Evolutionary conservation across 2,329 filamentous ascomycete genomes (phyloP), one percentile per base, ranked within the genome.

Genomic region (Cordyceps javanica): DNA sequence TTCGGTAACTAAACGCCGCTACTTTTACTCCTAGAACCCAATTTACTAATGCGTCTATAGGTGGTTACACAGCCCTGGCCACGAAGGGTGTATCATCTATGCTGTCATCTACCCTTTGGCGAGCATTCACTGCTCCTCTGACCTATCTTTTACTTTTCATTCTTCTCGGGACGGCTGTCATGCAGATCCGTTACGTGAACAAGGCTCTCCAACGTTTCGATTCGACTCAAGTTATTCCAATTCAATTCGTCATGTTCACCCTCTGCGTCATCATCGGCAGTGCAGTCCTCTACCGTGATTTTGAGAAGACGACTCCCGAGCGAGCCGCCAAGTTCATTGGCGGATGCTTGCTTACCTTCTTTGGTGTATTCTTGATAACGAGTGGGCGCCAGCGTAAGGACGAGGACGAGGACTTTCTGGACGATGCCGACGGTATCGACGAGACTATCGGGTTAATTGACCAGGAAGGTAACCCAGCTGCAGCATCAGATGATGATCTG

Each of bases 151-250:
- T 99, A n/a, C 71, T 94, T 9, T 76, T 88, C 52, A 81, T 97
- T 50, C 81, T 99, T 26, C 79, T 94, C 19, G 82, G 77, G 46
- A 97, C 93, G 1, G 94, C 94, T 7, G 78, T 99, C 60, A 91
- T 97, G 88, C 94, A 99, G 74, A 93, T 99, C 65, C 93, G 91
- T 69, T 99, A 97, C 69, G 83, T 99, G 69, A 99, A 97, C 75
- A 89, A 82, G 63, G 80, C 82, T 1, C 78, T 99, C 54, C 92
- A 97, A 70, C 86, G 90, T 48, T 99, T 97, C 75, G 91, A 97
- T 71, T 96, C 94, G 7, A 99, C 94, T 0, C 91, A 97, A 70
- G 94, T 99, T 64, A 99, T 99, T 62, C 94, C 94, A 0, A 94
- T 94, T 14, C 94, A 99, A 68, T 99, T 99, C 66, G 94, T 99